These are phyloP conservation scores for Malus hybrid DNA, from an alignment of 331 rosid species.

Conservation along the genomic window DNA sequence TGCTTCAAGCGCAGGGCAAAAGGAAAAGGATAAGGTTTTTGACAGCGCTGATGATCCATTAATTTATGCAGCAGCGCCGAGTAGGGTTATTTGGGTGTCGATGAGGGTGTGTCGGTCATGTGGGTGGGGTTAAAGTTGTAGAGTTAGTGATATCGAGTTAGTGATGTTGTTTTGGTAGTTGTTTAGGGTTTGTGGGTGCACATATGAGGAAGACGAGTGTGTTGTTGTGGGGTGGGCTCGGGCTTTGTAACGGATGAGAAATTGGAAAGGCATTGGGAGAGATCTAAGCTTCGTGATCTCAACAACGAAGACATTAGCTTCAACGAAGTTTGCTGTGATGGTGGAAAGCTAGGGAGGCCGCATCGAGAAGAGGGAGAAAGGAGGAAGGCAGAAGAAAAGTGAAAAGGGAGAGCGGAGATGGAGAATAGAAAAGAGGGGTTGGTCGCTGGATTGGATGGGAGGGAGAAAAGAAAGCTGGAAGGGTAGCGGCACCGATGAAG, in stretches of 20 bases:
- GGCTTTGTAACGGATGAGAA: constrained; percentile 15
- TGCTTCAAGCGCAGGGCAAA: too few species aligned
- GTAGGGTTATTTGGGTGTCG: constrained; percentile 37
- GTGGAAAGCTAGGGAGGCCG: too few species aligned
- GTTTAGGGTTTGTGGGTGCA: constrained; percentile 11
- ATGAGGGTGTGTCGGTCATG: constrained; percentile 36
- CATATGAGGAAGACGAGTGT: background rate
- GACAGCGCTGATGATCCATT: background rate
- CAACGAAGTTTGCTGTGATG: constrained; percentile 23
- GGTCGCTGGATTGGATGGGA: too few species aligned
- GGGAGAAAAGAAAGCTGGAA: too few species aligned
- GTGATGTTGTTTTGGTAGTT: background rate
- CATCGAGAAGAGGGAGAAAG: too few species aligned
- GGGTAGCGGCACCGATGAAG: too few species aligned
- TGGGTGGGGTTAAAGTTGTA: constrained; percentile 13
- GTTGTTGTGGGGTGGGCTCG: constrained; percentile 4
- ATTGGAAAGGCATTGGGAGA: constrained; percentile 33
- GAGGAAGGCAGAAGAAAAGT: too few species aligned
- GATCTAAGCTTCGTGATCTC: constrained; percentile 49
- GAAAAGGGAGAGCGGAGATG: too few species aligned
- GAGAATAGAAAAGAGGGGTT: too few species aligned
- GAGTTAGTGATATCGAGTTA: background rate
- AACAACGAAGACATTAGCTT: constrained; percentile 41
- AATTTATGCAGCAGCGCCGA: constrained; percentile 13
- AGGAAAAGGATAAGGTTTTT: too few species aligned